Evolutionary conservation across 495 filamentous ascomycete genomes (phyloP).

Genomic region (Podospora bellae-mahoneyi): DNA sequence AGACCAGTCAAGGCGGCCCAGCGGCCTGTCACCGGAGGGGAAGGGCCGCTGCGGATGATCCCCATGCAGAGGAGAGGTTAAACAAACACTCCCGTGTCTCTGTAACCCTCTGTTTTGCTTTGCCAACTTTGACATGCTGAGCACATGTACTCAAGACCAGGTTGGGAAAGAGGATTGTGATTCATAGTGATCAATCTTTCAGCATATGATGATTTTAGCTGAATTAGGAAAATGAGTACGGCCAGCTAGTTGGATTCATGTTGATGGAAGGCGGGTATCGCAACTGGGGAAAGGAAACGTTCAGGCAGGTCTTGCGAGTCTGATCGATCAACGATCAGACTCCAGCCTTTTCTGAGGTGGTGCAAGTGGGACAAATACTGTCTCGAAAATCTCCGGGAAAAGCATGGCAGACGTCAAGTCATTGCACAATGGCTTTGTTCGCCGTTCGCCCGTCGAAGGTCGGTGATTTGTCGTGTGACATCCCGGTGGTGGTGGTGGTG

Average conservation of each 20-base stretch:
- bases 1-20: background rate
- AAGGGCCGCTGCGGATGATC: slow-evolving; percentile 11
- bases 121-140: background rate
- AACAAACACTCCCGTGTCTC: background rate
- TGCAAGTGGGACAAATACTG: background rate
- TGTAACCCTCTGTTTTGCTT: background rate
- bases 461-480: slow-evolving; percentile 1
- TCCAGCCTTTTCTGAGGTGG: background rate
- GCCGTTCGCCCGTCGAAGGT: slow-evolving; percentile 1
- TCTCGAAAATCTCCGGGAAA: slow-evolving; percentile 3
- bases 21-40: slow-evolving; percentile 4
- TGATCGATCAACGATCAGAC: background rate
- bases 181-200: background rate
- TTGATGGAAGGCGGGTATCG: background rate
- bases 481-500: background rate
- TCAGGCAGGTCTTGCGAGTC: background rate
- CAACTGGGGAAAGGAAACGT: slow-evolving; percentile 2
- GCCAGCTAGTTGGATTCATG: background rate
- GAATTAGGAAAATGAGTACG: background rate
- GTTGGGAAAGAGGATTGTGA: background rate
- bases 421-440: slow-evolving; percentile 1
- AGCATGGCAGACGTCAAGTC: background rate
- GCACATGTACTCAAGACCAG: background rate
- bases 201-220: background rate
- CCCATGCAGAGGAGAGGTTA: slow-evolving; percentile 3